Evolutionary conservation across 768 basidiomycete species (phyloP).

Genomic region (Boletales sp.): DNA sequence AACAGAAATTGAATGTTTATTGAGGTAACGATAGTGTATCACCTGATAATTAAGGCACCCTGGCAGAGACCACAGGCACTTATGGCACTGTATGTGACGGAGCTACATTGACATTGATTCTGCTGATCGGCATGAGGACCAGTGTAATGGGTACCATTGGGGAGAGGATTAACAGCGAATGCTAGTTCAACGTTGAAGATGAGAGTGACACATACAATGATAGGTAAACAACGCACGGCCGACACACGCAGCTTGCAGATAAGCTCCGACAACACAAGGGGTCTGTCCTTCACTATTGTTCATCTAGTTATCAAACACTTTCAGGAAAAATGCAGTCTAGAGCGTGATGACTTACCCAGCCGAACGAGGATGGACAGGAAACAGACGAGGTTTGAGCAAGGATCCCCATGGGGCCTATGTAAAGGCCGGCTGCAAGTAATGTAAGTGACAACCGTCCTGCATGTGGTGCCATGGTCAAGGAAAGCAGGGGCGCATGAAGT

Average conservation of each 20-base stretch:
- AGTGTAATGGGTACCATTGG: conserved; percentile 25
- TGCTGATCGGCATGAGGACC: conserved; percentile 29
- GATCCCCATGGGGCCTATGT: conserved; percentile 8
- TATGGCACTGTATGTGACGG: conserved; percentile 52
- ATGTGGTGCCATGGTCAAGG: conserved; percentile 7
- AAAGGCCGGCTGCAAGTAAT: conserved; percentile 15
- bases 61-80: conserved; percentile 61
- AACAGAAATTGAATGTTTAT: neutral
- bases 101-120: conserved; percentile 50
- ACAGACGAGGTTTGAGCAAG: conserved; percentile 24
- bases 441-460: conserved; percentile 12
- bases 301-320: conserved; percentile 19
- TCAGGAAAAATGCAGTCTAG: neutral
- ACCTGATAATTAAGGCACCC: conserved; percentile 37
- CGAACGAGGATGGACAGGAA: conserved; percentile 18
- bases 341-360: conserved; percentile 25
- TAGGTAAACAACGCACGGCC: conserved; percentile 32
- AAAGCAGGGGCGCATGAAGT: too few relatives aligned
- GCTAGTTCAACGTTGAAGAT: conserved; percentile 27
- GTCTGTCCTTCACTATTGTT: conserved; percentile 43
- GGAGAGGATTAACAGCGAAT: conserved; percentile 36
- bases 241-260: conserved; percentile 40
- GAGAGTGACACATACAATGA: neutral
- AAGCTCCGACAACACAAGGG: conserved; percentile 46
- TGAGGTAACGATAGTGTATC: neutral